These are phyloP conservation scores for Rhodomyrtus psidioides DNA, from an alignment of 441 rosid species.

Conservation along the genomic window DNA sequence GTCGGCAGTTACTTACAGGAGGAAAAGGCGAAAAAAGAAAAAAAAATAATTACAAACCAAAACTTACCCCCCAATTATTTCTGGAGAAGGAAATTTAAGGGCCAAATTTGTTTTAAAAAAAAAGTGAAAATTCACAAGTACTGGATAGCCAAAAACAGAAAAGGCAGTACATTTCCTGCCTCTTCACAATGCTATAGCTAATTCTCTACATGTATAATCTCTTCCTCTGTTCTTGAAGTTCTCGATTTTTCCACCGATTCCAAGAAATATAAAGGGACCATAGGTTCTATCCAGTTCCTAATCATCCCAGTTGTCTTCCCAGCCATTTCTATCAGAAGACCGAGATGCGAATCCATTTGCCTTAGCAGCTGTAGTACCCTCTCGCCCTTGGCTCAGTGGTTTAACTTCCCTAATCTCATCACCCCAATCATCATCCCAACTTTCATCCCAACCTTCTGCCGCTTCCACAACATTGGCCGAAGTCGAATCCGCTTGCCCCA, in stretches of 20 bases:
- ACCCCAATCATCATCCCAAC: slow-evolving; percentile 43
- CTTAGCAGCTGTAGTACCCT: slow-evolving; percentile 7
- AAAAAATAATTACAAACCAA: not conserved
- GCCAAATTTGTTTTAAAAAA: not conserved
- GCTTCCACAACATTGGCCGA: slow-evolving; percentile 15
- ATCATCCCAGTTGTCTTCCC: slow-evolving; percentile 23
- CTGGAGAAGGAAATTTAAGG: not conserved
- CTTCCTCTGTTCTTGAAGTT: not conserved
- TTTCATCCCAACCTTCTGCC: slow-evolving; percentile 31
- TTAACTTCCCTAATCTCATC: slow-evolving; percentile 22
- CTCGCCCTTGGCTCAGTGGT: slow-evolving; percentile 2
- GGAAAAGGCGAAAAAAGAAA: not conserved
- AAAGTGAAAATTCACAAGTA: not conserved
- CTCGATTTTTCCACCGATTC: not conserved
- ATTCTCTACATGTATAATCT: not conserved
- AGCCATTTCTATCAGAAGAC: slow-evolving; percentile 13
- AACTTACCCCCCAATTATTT: not conserved
- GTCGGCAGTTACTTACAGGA: not conserved
- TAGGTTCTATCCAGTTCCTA: slow-evolving; percentile 1
- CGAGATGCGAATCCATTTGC: slow-evolving; percentile 8
- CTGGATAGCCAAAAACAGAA: not conserved
- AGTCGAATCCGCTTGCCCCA: slow-evolving; percentile 16
- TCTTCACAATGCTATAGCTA: not conserved
- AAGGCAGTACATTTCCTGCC: not conserved
- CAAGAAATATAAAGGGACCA: not conserved